phyloP scores from a whole-genome alignment of 1,284 basidiomycete genomes.

The Lentinula novae-zelandiae region DNA sequence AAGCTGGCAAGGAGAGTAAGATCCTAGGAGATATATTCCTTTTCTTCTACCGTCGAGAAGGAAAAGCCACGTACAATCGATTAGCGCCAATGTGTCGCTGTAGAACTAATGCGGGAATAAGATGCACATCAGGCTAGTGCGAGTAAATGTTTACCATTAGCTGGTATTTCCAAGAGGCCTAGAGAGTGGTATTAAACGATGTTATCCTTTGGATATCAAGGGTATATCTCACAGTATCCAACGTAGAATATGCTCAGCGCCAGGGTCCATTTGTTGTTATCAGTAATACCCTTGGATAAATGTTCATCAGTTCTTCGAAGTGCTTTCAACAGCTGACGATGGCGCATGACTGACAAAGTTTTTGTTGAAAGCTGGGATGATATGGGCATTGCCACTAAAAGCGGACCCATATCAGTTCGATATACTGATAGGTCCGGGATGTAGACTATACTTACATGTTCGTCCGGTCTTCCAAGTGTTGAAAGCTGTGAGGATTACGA shows the following conservation, averaged over 20 bases:
- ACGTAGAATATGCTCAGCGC: slow-evolving; percentile 56
- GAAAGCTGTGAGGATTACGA: not conserved
- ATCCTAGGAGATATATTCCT: not conserved
- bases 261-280: slow-evolving; percentile 51
- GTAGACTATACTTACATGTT: slow-evolving; percentile 39
- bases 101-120: slow-evolving; percentile 34
- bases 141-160: slow-evolving; percentile 36
- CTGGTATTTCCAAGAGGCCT: slow-evolving; percentile 55
- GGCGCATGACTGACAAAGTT: slow-evolving; percentile 37
- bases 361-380: slow-evolving; percentile 46
- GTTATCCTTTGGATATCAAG: too few species aligned
- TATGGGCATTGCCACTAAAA: slow-evolving; percentile 50
- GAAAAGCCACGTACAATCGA: slow-evolving; percentile 37
- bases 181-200: not conserved
- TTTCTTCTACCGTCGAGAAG: not conserved
- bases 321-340: not conserved
- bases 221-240: slow-evolving; percentile 43
- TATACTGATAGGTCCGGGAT: not conserved
- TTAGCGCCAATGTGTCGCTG: slow-evolving; percentile 55
- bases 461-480: slow-evolving; percentile 38
- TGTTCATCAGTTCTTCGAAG: not conserved
- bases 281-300: slow-evolving; percentile 38
- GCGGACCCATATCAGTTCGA: not conserved
- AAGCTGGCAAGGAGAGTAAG: slow-evolving; percentile 31
- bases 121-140: not conserved